Evolutionary conservation across 2,329 filamentous ascomycete species (phyloP), one percentile per base, ranked within the genome.

Genomic region (Aspergillus terreus): DNA sequence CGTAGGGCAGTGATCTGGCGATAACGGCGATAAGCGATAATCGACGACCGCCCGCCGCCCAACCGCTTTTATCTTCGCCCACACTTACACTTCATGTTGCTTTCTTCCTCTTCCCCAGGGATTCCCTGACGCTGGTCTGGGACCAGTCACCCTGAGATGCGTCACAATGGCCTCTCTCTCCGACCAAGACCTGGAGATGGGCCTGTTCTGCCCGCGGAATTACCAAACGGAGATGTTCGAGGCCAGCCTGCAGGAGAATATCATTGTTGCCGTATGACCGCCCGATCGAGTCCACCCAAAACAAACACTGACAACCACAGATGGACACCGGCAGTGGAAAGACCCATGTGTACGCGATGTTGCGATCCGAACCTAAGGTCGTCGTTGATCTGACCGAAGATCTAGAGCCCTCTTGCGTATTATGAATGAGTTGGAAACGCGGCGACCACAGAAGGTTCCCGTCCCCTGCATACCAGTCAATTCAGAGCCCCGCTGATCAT

Each of bases 321-420:
- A 91, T 91, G 87, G 87, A 88, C 55, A 92, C 88, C 0, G 88
- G 88, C 1, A 89, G 82, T 57, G 88, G 88, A 2, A 92, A 92
- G 67, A 91, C 88, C 3, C 84, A 87, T 58, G 81, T 91, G 86
- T 89, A 78, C 71, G 79, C 70, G 44, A 48, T 23, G 6, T 14
- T 19, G 9, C 14, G 21, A 14, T 11, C 19, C 14, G n/a, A n/a
- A 32, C 4, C 7, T 14, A 3, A 43, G 15, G 4, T 17, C 19
- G 12, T 11, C 21, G 12, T 36, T 47, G 15, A 32, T 19, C 45
- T 45, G 23, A 21, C 48, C 44, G 43, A 49, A 50, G 35, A 46
- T 32, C 5, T 40, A 88, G 85, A 49, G 86, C 87, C 17, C 76
- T 88, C 9, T 73, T 89, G 49, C 82, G 87, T 14, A 89, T 90